Evolutionary conservation across 345 rosid species (phyloP).

Genomic region (sweet orange (Citrus sinensis)): DVS_A1.0 CM039166.1:2406501-2407000

Average conservation of each 20-base stretch:
- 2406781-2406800: background rate
- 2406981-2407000: background rate
- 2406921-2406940: background rate
- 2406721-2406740: background rate
- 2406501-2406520: background rate
- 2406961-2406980: background rate
- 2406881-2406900: background rate
- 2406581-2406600: constrained; percentile 89
- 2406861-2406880: background rate
- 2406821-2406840: background rate
- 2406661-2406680: constrained; percentile 46
- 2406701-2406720: background rate
- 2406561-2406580: constrained; percentile 91
- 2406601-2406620: constrained; percentile 93
- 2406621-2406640: constrained; percentile 93
- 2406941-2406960: background rate
- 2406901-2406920: background rate
- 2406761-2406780: background rate
- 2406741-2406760: background rate
- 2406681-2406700: background rate
- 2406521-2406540: background rate
- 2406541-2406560: background rate
- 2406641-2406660: constrained; percentile 98
- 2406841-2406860: background rate
- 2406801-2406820: background rate